These are phyloP conservation scores for Fusarium austroafricanum DNA, from an alignment of 2,329 filamentous ascomycete genomes.

Conservation along the genomic window DNA sequence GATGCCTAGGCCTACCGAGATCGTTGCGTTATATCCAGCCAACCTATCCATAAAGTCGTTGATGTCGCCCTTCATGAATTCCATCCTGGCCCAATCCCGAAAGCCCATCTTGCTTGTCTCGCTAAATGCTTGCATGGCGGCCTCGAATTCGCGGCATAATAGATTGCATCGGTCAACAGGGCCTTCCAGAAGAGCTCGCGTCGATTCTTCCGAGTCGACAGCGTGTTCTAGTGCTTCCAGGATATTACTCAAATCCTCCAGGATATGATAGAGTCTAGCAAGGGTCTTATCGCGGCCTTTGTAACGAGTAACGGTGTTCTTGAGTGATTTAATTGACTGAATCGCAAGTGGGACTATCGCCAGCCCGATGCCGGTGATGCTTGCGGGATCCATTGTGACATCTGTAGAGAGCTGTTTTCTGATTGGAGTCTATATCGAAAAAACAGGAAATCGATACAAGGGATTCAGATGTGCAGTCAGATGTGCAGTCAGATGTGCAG, in stretches of 20 bases:
- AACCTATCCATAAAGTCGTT: constrained; percentile 55
- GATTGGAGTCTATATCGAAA: background rate
- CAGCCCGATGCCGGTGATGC: constrained; percentile 49
- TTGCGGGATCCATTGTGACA: constrained; percentile 47
- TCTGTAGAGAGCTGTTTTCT: background rate
- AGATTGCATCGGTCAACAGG: constrained; percentile 52
- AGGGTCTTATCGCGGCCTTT: constrained; percentile 52
- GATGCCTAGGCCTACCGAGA: constrained; percentile 51
- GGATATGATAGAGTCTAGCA: constrained; percentile 48
- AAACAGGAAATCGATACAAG: background rate
- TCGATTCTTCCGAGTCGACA: constrained; percentile 40
- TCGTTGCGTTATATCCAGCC: constrained; percentile 54
- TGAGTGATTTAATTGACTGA: constrained; percentile 50
- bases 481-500: too few relatives aligned
- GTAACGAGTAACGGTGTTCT: constrained; percentile 50
- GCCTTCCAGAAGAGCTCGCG: constrained; percentile 49
- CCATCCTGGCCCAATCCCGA: constrained; percentile 55
- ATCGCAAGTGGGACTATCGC: constrained; percentile 50
- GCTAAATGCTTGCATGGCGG: constrained; percentile 50
- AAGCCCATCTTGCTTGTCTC: constrained; percentile 50
- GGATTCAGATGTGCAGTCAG: background rate
- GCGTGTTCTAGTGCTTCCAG: constrained; percentile 45
- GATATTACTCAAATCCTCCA: constrained; percentile 50
- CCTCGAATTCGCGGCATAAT: constrained; percentile 53
- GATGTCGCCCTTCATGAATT: constrained; percentile 55